A percentile compares a stretch with the other conserved stretches of the same genome.
Conservation (phyloP, 1,139 yeast genomes). For the Geotrichum candidum region DNA sequence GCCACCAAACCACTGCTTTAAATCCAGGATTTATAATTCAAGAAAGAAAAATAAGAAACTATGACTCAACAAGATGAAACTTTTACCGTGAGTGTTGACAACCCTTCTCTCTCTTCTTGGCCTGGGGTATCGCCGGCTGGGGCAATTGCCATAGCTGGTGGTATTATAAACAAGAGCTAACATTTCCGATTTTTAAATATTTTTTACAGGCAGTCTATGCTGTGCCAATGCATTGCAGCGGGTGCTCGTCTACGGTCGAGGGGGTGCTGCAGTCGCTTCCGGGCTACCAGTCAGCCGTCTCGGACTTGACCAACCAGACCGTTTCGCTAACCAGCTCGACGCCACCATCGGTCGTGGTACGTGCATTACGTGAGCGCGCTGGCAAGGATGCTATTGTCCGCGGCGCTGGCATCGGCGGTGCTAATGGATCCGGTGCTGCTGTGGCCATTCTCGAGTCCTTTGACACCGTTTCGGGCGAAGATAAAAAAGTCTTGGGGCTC, state of each 20-base stretch:
- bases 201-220: constrained; percentile 44
- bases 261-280: constrained; percentile 42
- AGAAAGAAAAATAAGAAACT: neutral
- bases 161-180: neutral
- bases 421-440: constrained; percentile 67
- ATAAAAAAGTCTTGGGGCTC: constrained; percentile 63
- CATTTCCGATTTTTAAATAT: neutral
- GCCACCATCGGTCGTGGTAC: constrained; percentile 65
- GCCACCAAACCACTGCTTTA: too few relatives aligned
- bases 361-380: constrained; percentile 51
- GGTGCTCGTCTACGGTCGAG: constrained; percentile 59
- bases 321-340: constrained; percentile 60
- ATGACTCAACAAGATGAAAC: neutral
- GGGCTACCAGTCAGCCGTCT: constrained; percentile 43
- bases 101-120: neutral
- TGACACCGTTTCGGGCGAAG: constrained; percentile 39
- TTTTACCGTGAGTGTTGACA: neutral
- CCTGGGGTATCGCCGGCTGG: neutral
- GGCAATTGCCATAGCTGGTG: neutral
- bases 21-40: neutral
- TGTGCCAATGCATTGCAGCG: constrained; percentile 69
- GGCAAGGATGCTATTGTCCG: constrained; percentile 89
- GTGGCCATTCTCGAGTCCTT: constrained; percentile 83
- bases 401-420: constrained; percentile 67
- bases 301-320: constrained; percentile 48